phyloP scores from a whole-genome alignment of 2,329 filamentous ascomycete genomes.

The Fusarium staphyleae region DNA sequence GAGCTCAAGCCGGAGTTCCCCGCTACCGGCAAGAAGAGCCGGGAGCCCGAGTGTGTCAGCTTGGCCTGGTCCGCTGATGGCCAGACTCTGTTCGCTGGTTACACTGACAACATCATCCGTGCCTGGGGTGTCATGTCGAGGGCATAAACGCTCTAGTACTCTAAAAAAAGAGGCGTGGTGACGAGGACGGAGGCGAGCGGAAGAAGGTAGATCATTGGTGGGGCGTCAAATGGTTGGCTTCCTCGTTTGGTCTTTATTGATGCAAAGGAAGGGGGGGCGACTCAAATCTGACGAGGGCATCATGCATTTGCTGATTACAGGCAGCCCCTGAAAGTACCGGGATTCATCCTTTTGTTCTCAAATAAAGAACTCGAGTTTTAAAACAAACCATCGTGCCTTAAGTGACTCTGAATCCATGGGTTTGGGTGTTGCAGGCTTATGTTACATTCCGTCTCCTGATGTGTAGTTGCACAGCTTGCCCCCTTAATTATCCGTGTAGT shows the following conservation, averaged over 20 bases:
- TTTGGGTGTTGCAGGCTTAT: background rate
- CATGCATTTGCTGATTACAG: constrained; percentile 49
- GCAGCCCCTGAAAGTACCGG: constrained; percentile 50
- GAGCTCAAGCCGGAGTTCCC: constrained; percentile 99
- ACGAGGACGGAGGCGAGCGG: constrained; percentile 38
- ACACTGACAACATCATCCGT: constrained; percentile 99
- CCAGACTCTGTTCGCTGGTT: constrained; percentile 99
- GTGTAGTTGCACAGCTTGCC: no score
- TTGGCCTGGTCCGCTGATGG: constrained; percentile 98
- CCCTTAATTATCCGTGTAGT: no score
- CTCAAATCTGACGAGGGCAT: constrained; percentile 48
- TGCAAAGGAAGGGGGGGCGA: constrained; percentile 48
- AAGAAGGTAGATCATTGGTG: constrained; percentile 54
- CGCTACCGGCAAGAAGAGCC: constrained; percentile 98
- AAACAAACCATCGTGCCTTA: constrained; percentile 18
- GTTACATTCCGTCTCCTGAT: no score
- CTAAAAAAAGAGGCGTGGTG: constrained; percentile 39
- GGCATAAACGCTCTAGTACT: constrained; percentile 64
- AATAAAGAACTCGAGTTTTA: constrained; percentile 48
- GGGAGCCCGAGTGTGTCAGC: constrained; percentile 96
- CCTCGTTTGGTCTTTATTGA: constrained; percentile 55
- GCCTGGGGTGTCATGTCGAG: constrained; percentile 98
- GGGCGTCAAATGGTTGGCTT: constrained; percentile 56
- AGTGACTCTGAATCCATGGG: background rate
- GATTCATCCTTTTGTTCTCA: constrained; percentile 52